Base-by-base conservation (phyloP, 768 basidiomycete species). In the Pleurotus djamor region DNA sequence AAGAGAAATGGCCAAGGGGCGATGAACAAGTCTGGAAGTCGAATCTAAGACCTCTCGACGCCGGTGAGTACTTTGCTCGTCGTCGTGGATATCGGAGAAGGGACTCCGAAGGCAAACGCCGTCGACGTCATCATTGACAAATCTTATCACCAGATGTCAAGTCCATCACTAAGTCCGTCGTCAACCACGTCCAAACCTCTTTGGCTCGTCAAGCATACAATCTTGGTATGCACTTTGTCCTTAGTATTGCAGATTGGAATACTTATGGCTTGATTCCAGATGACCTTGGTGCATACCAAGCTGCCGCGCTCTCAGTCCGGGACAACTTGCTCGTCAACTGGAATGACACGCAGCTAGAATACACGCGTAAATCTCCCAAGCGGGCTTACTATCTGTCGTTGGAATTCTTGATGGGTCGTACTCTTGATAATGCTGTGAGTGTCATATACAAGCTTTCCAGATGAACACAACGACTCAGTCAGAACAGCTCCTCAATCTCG, bases 371-470 rank as follows among this genome's bases (percentile, higher is more conserved):
- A 70, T 79, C 85, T 38, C 93, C 92, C 28, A 95, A 96, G 67
- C 81, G 92, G 60, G 92, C 92, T 10, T 98, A 98, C 79, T 99
- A 98, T 73, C 84, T 98, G 60, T 96, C 94, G 44, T 85, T 98
- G 57, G 96, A 97, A 74, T 97, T 94, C 74, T 75, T 95, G 65
- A 91, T 92, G 88, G 87, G 91, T 47, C 82, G 90, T 33, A 89
- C 88, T 2, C 80, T 91, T 52, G 88, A 91, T 61, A 88, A 88
- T 61, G 82, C 82, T 10, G 81, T 79, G 65, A n/a, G 70, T 64
- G 58, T 69, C 36, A 74, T 85, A 58, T 82, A 84, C 41, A 77
- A 84, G 52, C 68, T 75, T 37, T 73, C 74, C 5, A 72, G 77
- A 55, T 76, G 73, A 16, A 28, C 12, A 21, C 41, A 50, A 33